Base-by-base conservation (phyloP, 1,284 basidiomycete genomes). In the Amylostereum areolatum region DNA sequence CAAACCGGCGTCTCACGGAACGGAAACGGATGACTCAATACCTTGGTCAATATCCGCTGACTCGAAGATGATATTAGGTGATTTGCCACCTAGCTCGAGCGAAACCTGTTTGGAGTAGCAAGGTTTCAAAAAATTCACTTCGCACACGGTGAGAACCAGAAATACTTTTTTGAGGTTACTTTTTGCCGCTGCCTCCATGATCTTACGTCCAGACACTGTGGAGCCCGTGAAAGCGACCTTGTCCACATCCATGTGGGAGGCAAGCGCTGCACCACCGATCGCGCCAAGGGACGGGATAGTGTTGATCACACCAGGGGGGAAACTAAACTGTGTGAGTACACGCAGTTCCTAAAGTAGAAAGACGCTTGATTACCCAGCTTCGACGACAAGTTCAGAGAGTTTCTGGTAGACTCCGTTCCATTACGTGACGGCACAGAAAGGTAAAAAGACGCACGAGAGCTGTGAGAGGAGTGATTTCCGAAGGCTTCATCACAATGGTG, bases 51-150 rank as follows among this genome's bases (percentile, higher is more conserved):
- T 66, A 64, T 91, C 83, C 46, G 87, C 88, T 47, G 86, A 88
- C 62, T 89, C 83, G 59, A 92, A 91, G 52, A 92, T 69, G 53
- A 92, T 72, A 65, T 94, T 89, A 37, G 94, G 92, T n/a, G 90
- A 92, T 72, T 97, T 98, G 45, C 94, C 94, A 46, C 94, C 94
- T 31, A 98, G 83, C 69, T 98, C 95, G 54, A 97, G 78, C 45
- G 91, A 92, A 46, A 97, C 84, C 81, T 92, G 59, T 18, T 18
- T 18, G 18, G 18, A 18, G 18, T 18, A 18, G 18, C 18, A 18
- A 18, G 18, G 18, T 18, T 18, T 18, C 1, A 18, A 18, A 18
- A 18, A 18, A 1, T 18, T 18, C 18, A 18, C 18, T 18, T 18
- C 4, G 11, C 29, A 40, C 44, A 5, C 34, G 36, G 18, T 5